Evolutionary conservation across 2,329 filamentous ascomycete genomes (phyloP).

Genomic region (Arthrobotrys sinensis): DNA sequence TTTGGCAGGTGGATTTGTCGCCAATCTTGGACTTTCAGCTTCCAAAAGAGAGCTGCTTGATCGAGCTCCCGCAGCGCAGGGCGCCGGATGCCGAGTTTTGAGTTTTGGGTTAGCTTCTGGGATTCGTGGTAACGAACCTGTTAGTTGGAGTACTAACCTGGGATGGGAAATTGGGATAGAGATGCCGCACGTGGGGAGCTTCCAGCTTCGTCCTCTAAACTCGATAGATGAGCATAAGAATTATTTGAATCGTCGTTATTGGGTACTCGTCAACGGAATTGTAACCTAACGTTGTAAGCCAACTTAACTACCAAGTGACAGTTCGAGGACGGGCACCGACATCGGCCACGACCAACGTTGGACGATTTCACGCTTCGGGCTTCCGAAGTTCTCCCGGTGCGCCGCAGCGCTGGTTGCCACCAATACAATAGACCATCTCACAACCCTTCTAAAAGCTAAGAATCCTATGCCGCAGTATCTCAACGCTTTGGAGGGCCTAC

Average conservation of each 20-base stretch:
- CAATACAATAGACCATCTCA: too few relatives aligned
- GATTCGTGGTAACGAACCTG: constrained; percentile 13
- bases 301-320: neutral
- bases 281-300: neutral
- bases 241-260: neutral
- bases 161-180: constrained; percentile 7
- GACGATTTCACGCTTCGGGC: constrained; percentile 4
- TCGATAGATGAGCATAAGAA: neutral
- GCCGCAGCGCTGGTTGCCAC: neutral
- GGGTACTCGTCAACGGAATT: neutral
- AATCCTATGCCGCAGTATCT: too few relatives aligned
- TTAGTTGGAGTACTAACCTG: neutral
- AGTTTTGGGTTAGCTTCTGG: neutral
- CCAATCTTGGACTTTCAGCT: constrained; percentile 7
- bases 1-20: constrained; percentile 34
- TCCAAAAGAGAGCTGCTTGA: constrained; percentile 16
- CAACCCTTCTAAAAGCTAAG: too few relatives aligned
- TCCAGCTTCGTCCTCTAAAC: neutral
- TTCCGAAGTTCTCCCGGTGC: neutral
- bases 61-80: constrained; percentile 39
- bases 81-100: constrained; percentile 43
- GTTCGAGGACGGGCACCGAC: neutral
- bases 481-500: too few relatives aligned
- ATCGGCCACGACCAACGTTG: constrained; percentile 4
- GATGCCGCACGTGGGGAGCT: constrained; percentile 10